Evolutionary conservation across 2,329 filamentous ascomycete genomes (phyloP).

Genomic region (Xylaria sp.): DNA sequence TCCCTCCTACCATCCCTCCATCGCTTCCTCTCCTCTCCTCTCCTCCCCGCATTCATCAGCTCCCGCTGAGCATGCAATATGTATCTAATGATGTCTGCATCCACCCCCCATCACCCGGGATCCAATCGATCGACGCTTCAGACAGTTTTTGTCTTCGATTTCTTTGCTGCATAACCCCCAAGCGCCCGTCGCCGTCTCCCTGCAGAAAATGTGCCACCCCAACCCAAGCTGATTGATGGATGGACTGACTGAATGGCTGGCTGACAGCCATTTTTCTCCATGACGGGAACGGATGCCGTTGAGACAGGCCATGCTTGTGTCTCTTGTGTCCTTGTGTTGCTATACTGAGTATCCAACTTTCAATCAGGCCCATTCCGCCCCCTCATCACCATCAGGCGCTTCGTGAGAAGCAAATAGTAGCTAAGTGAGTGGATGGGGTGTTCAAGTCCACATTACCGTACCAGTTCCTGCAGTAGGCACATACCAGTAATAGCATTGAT

Average conservation of each 20-base stretch:
- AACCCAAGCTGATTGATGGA: conserved; percentile 2
- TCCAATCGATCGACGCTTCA: conserved; percentile 35
- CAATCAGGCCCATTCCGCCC: conserved; percentile 18
- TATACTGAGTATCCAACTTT: conserved; percentile 17
- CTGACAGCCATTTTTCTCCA: neutral
- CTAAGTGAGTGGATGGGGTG: neutral
- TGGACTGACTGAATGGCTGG: conserved; percentile 10
- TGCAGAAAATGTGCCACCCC: conserved; percentile 32
- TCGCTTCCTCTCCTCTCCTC: neutral
- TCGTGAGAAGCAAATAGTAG: conserved; percentile 15
- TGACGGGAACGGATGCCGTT: conserved; percentile 7
- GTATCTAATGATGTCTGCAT: conserved; percentile 30
- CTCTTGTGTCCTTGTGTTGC: neutral
- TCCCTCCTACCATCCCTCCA: neutral
- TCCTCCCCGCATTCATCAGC: conserved; percentile 26
- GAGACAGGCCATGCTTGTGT: conserved; percentile 8
- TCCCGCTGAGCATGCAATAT: conserved; percentile 13
- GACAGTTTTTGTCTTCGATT: conserved; percentile 10
- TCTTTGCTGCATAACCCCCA: conserved; percentile 28
- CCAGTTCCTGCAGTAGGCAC: conserved; percentile 4
- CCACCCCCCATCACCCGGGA: conserved; percentile 18
- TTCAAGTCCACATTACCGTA: neutral
- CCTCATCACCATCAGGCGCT: conserved; percentile 28
- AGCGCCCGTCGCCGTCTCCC: conserved; percentile 33
- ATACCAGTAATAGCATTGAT: neutral